These are phyloP conservation scores for Diplosphaera chodatii DNA, from an alignment of 139 green algal genomes.

Conservation along the genomic window DNA sequence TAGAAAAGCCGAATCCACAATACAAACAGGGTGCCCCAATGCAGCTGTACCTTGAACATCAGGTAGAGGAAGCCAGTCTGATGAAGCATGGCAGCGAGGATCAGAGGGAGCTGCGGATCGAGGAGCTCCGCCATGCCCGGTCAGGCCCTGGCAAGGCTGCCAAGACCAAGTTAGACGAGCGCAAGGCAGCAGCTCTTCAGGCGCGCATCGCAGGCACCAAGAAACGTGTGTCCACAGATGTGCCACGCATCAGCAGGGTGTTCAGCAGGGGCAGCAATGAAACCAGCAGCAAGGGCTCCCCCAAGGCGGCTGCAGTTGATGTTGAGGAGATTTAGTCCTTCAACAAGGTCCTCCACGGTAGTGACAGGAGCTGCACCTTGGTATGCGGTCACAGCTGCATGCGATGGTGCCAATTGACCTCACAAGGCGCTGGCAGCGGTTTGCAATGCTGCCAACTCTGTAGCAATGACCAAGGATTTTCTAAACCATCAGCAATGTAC, in stretches of 20 bases:
- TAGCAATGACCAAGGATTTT: no score
- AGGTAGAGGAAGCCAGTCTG: conserved; percentile 13
- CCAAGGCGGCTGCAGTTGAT: neutral
- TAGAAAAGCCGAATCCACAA: conserved; percentile 54
- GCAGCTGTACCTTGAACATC: conserved; percentile 56
- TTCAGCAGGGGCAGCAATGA: neutral
- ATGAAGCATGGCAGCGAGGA: neutral
- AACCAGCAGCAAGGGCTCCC: no score
- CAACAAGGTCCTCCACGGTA: no score
- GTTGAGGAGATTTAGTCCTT: neutral
- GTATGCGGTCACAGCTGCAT: no score
- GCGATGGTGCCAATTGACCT: no score
- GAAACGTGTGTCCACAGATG: neutral
- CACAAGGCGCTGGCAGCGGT: no score
- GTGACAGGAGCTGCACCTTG: no score
- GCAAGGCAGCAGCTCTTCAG: neutral
- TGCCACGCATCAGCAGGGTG: neutral
- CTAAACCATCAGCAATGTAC: no score
- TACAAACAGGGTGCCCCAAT: conserved; percentile 57
- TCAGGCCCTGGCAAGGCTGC: neutral
- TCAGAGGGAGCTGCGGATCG: neutral
- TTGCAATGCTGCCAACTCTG: no score
- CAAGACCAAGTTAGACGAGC: neutral
- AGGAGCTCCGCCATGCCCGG: neutral
- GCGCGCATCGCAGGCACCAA: neutral